Conservation (phyloP, 306 rosid species). For the Cicer judaicum region DNA sequence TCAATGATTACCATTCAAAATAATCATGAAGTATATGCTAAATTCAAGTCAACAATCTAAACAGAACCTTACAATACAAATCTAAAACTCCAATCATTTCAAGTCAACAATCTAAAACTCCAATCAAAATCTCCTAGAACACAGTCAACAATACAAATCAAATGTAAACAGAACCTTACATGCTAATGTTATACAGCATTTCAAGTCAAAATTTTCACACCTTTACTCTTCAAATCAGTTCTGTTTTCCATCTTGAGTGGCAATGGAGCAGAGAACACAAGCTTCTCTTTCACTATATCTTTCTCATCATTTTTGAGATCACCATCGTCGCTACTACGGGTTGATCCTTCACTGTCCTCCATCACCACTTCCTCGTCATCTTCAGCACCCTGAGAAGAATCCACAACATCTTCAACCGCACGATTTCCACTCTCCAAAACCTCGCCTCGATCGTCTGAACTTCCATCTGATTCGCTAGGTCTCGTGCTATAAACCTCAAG, state of each 20-base stretch:
- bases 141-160: constrained; percentile 38
- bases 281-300: constrained; percentile 33
- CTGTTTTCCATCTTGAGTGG: constrained; percentile 84
- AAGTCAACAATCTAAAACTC: constrained; percentile 33
- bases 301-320: constrained; percentile 38
- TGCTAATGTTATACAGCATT: neutral
- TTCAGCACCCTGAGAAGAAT: constrained; percentile 55
- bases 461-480: constrained; percentile 49
- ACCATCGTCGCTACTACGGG: constrained; percentile 59
- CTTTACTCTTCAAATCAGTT: constrained; percentile 56
- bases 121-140: constrained; percentile 38
- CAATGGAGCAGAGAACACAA: constrained; percentile 74
- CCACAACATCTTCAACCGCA: constrained; percentile 60
- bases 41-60: too few species aligned
- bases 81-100: constrained; percentile 41
- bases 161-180: constrained; percentile 42
- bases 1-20: too few species aligned
- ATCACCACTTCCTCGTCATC: constrained; percentile 57
- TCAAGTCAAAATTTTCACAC: constrained; percentile 56
- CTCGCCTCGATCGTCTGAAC: constrained; percentile 66
- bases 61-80: too few species aligned
- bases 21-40: too few species aligned
- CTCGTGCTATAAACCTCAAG: constrained; percentile 52
- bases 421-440: constrained; percentile 48
- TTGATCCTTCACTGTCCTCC: constrained; percentile 46